Conservation (phyloP, 1,139 yeast genomes). For the Taphrina pruni region DNA sequence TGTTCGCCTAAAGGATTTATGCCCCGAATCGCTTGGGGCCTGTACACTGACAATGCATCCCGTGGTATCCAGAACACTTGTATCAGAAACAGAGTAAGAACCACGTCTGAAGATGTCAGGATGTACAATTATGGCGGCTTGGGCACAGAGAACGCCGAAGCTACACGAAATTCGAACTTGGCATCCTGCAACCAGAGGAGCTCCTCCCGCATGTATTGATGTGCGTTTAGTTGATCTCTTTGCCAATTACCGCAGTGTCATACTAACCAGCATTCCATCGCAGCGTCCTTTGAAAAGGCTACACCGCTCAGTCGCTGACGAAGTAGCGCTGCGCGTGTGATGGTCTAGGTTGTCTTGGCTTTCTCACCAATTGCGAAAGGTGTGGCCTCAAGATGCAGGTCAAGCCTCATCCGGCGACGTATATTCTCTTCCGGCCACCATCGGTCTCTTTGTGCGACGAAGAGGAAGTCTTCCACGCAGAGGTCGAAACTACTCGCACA, state of each 20-base stretch:
- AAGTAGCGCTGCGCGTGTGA: too few relatives aligned
- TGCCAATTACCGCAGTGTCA: too few relatives aligned
- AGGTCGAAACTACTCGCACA: neutral
- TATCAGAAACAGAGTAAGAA: too few relatives aligned
- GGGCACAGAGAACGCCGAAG: neutral
- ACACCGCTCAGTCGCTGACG: too few relatives aligned
- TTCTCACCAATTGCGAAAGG: neutral
- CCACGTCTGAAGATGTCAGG: too few relatives aligned
- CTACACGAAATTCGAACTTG: slow-evolving; percentile 4
- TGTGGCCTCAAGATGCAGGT: neutral
- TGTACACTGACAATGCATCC: too few relatives aligned
- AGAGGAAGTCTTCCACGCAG: slow-evolving; percentile 13
- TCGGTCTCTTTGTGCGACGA: neutral
- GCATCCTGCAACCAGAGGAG: slow-evolving; percentile 1
- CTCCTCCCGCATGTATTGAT: slow-evolving; percentile 5
- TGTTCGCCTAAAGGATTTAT: neutral
- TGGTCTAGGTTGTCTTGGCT: too few relatives aligned
- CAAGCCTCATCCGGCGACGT: slow-evolving; percentile 29
- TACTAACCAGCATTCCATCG: too few relatives aligned
- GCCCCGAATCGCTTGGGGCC: neutral
- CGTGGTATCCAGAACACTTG: too few relatives aligned
- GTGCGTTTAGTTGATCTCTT: neutral
- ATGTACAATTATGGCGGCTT: too few relatives aligned
- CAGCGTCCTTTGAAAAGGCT: too few relatives aligned
- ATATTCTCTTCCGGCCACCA: slow-evolving; percentile 20